Evolutionary conservation across 129 eudicot genomes (phyloP).

Genomic region (Arctium minus): DNA sequence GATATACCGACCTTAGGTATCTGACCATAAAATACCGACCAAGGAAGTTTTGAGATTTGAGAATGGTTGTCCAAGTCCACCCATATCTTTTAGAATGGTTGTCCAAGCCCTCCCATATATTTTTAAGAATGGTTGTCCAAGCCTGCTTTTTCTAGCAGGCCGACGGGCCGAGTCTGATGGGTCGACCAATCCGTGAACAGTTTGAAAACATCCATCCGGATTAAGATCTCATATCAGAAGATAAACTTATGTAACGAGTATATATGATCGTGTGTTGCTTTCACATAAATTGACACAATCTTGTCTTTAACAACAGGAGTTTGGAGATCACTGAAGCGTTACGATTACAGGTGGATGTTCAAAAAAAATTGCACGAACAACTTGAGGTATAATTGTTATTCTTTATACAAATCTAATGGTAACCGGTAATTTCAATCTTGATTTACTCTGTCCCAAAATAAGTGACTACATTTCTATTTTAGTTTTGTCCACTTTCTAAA

Average conservation of each 20-base stretch:
- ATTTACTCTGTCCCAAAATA: not conserved
- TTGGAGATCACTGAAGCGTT: conserved; percentile 88
- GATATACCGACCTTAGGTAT: no score
- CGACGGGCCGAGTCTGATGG: no score
- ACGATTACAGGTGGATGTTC: conserved; percentile 90
- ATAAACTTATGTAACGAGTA: not conserved
- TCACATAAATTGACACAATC: not conserved
- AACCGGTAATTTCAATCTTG: not conserved
- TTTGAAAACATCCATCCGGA: not conserved
- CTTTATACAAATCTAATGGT: not conserved
- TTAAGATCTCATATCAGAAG: not conserved
- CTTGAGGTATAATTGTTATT: conserved; percentile 58
- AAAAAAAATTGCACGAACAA: conserved; percentile 84
- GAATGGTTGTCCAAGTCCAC: no score
- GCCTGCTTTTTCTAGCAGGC: no score
- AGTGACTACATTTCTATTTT: no score
- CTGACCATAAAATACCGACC: no score
- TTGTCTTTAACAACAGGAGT: conserved; percentile 55
- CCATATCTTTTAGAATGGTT: no score
- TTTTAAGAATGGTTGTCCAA: no score
- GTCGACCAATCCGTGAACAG: not conserved
- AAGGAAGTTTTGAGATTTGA: no score
- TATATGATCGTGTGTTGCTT: not conserved
- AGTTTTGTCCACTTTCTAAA: no score
- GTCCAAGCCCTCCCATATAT: no score